A percentile compares a stretch with the other conserved stretches of the same genome.
These are phyloP conservation scores for Orobanche coerulescens DNA, from an alignment of 257 asterid genomes.

Conservation along the genomic window DNA sequence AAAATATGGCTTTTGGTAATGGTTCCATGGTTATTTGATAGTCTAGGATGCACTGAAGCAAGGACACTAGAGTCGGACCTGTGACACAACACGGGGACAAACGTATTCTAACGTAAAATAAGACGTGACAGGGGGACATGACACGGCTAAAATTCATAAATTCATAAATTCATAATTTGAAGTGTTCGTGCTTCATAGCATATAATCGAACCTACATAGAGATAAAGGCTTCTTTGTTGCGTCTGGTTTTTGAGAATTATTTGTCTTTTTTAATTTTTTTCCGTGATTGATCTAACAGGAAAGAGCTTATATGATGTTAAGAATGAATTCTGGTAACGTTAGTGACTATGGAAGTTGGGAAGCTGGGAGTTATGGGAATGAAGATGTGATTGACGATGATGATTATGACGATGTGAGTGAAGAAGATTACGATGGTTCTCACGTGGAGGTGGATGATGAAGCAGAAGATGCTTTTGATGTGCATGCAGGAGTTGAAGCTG, in stretches of 20 bases:
- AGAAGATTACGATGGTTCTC: conserved; percentile 60
- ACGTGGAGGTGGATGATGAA: conserved; percentile 43
- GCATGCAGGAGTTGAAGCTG: conserved; percentile 52
- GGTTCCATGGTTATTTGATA: no score
- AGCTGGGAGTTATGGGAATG: conserved; percentile 49
- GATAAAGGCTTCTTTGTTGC: no score
- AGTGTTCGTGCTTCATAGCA: no score
- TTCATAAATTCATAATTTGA: no score
- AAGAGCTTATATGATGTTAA: conserved; percentile 91
- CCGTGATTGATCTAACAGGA: conserved; percentile 37
- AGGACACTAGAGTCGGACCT: no score
- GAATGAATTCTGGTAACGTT: conserved; percentile 48
- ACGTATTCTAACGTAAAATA: no score
- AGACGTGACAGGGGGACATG: no score
- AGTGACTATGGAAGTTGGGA: conserved; percentile 79
- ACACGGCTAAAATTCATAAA: no score
- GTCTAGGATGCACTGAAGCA: no score
- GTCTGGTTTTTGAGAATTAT: neutral
- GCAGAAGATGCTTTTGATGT: conserved; percentile 58
- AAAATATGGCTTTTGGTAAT: no score
- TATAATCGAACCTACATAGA: no score
- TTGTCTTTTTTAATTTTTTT: neutral
- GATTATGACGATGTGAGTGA: conserved; percentile 59
- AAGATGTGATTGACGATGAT: conserved; percentile 44
- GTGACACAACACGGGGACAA: no score